phyloP scores from a whole-genome alignment of 2,329 filamentous ascomycete genomes.

The Colletotrichum musicola region DNA sequence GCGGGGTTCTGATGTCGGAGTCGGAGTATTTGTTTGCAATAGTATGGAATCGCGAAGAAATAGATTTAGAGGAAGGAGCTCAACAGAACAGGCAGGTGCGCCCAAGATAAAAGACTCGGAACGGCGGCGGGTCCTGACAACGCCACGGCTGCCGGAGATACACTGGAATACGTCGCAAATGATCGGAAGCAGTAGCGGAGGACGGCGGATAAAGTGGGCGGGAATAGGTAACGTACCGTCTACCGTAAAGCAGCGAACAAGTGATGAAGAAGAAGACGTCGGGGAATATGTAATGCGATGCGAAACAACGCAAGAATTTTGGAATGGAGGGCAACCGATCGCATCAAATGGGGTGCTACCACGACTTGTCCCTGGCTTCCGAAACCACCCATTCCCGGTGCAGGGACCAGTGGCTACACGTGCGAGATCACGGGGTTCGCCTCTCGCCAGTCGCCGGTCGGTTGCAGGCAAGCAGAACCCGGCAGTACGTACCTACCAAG shows the following conservation, averaged over 20 bases:
- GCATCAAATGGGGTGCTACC: constrained; percentile 39
- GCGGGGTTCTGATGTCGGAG: not conserved
- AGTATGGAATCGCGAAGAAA: too few species aligned
- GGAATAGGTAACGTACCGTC: not conserved
- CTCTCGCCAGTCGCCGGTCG: constrained; percentile 21
- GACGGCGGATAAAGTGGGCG: constrained; percentile 13
- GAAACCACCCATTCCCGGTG: constrained; percentile 33
- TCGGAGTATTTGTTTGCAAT: not conserved
- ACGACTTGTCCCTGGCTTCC: constrained; percentile 38
- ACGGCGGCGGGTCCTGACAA: too few species aligned
- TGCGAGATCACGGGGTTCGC: constrained; percentile 35
- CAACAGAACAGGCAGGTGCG: too few species aligned
- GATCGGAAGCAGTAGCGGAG: too few species aligned
- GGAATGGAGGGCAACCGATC: constrained; percentile 39
- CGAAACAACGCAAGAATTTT: constrained; percentile 35
- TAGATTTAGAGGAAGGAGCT: too few species aligned
- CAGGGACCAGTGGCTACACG: constrained; percentile 28
- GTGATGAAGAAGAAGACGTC: constrained; percentile 31
- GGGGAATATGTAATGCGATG: constrained; percentile 28
- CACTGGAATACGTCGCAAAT: too few species aligned
- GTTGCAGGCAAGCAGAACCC: constrained; percentile 2
- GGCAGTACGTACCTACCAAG: not conserved
- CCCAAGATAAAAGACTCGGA: too few species aligned
- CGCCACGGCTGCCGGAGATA: too few species aligned
- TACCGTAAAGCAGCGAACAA: constrained; percentile 24